Percentiles rank a stretch among this genome's conserved stretches.
phyloP scores from a whole-genome alignment of 2,329 filamentous ascomycete species.

The Paracorniculantispora psalliotae region DNA sequence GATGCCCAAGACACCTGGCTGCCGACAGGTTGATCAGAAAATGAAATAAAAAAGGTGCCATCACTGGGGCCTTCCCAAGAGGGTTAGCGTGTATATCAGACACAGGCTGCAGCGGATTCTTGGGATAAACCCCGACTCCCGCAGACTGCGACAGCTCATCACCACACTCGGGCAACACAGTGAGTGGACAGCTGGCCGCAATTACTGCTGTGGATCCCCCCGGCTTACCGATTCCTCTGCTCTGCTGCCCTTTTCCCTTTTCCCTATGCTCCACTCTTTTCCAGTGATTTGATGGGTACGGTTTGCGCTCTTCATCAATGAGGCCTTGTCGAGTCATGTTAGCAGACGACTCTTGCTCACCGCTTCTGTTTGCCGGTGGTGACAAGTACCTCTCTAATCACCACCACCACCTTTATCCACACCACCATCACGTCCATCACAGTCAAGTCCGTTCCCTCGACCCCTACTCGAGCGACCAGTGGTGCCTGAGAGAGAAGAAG shows the following conservation, averaged over 20 bases:
- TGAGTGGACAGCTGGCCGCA: not conserved
- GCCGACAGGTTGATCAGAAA: not conserved
- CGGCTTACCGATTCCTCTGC: not conserved
- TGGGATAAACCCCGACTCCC: too few species aligned
- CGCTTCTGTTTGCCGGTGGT: not conserved
- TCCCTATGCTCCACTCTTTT: too few species aligned
- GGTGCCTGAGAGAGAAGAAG: too few species aligned
- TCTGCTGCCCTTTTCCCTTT: not conserved
- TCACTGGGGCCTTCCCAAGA: too few species aligned
- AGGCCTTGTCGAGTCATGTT: not conserved
- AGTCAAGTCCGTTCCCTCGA: too few species aligned
- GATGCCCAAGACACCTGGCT: not conserved
- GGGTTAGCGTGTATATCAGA: too few species aligned
- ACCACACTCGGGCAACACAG: too few species aligned
- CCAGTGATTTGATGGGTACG: not conserved
- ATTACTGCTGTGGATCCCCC: not conserved
- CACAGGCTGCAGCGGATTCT: too few species aligned
- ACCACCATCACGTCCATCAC: not conserved
- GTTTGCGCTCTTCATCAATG: not conserved
- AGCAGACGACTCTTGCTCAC: not conserved
- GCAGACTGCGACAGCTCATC: too few species aligned
- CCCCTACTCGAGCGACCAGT: not conserved
- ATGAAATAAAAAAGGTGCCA: not conserved
- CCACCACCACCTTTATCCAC: not conserved
- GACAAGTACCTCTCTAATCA: not conserved